phyloP scores from a whole-genome alignment of 306 rosid species.

The Prinsepia uniflora region DNA sequence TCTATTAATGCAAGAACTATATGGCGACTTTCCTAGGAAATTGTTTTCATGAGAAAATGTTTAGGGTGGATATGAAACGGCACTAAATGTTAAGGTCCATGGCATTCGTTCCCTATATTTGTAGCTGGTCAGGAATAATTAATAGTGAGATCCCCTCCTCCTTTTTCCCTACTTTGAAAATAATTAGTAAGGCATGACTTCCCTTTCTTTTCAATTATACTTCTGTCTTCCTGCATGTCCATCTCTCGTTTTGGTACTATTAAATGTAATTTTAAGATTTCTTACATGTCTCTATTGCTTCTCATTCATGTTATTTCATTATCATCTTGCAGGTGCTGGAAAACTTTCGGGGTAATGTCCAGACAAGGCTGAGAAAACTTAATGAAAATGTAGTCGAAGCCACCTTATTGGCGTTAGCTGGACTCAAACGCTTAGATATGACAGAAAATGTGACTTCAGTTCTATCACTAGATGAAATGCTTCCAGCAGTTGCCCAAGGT shows the following conservation, averaged over 20 bases:
- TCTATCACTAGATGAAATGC: slow-evolving; percentile 58
- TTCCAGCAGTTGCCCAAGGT: slow-evolving; percentile 72
- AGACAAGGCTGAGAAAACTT: slow-evolving; percentile 77
- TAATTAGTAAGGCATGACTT: background rate
- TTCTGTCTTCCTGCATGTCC: background rate
- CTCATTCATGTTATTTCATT: slow-evolving; percentile 5
- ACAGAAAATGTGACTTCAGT: slow-evolving; percentile 49
- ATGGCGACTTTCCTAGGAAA: background rate
- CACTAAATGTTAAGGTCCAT: background rate
- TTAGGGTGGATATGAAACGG: background rate
- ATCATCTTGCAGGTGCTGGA: slow-evolving; percentile 64
- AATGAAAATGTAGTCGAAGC: slow-evolving; percentile 89
- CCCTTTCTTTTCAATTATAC: background rate
- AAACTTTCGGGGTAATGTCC: slow-evolving; percentile 96
- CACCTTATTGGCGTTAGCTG: slow-evolving; percentile 91
- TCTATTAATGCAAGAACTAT: too few species aligned
- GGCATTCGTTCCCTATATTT: background rate
- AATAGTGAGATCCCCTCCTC: background rate
- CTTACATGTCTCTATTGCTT: background rate
- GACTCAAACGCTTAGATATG: slow-evolving; percentile 75
- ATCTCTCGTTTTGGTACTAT: background rate
- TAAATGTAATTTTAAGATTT: background rate
- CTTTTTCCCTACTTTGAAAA: background rate
- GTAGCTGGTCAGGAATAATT: background rate
- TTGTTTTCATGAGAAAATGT: background rate